Percentiles rank a stretch among this genome's conserved stretches.
These are phyloP conservation scores for Plasmodium malariae DNA, from an alignment of 169 alveolate species.

Conservation along the genomic window DNA sequence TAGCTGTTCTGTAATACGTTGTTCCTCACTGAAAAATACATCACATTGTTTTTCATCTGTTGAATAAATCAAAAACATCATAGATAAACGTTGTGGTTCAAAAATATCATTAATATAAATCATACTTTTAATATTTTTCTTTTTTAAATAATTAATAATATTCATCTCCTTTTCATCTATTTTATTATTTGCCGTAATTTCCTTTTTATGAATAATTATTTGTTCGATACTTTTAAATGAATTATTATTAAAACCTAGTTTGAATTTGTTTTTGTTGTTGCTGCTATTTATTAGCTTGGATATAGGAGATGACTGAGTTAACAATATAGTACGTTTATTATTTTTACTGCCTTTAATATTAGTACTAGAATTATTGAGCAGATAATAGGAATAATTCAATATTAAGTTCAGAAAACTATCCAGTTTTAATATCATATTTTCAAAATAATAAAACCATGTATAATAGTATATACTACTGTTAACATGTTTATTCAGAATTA, in stretches of 20 bases:
- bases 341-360: not conserved
- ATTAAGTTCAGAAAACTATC: slow-evolving; percentile 24
- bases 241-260: slow-evolving; percentile 26
- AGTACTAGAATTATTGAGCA: slow-evolving; percentile 14
- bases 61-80: slow-evolving; percentile 27
- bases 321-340: slow-evolving; percentile 40
- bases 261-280: not conserved
- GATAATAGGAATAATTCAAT: slow-evolving; percentile 61
- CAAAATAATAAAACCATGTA: slow-evolving; percentile 72
- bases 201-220: slow-evolving; percentile 26
- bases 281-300: not conserved
- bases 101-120: slow-evolving; percentile 63
- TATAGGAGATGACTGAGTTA: slow-evolving; percentile 6
- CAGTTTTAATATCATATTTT: slow-evolving; percentile 49
- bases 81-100: slow-evolving; percentile 51
- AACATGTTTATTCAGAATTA: slow-evolving; percentile 36
- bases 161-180: slow-evolving; percentile 21
- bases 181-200: slow-evolving; percentile 6
- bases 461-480: slow-evolving; percentile 21
- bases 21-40: not conserved
- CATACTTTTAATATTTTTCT: slow-evolving; percentile 67
- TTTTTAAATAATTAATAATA: slow-evolving; percentile 51
- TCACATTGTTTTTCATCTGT: slow-evolving; percentile 25
- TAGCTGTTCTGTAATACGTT: not conserved
- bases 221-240: slow-evolving; percentile 54